A percentile compares a stretch with the other conserved stretches of the same genome.
Evolutionary conservation across 2,329 filamentous ascomycete genomes (phyloP).

Genomic region (Stachybotrys echinatus): DNA sequence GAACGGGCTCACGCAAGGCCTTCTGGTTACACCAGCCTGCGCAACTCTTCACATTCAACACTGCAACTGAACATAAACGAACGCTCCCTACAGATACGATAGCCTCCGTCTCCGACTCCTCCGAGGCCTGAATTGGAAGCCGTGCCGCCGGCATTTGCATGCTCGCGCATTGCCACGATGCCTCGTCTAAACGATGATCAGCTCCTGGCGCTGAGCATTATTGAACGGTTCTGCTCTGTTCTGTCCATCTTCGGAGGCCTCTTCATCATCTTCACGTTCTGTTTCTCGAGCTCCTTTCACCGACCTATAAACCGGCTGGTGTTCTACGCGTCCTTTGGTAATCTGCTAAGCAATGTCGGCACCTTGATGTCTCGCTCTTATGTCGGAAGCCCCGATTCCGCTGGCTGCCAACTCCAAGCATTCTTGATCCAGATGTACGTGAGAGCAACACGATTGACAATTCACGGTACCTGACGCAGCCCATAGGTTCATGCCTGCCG

Average conservation of each 20-base stretch:
- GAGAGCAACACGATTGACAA: neutral
- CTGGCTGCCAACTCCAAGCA: slow-evolving; percentile 59
- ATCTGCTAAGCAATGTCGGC: slow-evolving; percentile 66
- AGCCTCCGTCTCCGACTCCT: too few species aligned
- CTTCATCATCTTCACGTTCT: slow-evolving; percentile 66
- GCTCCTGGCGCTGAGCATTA: neutral
- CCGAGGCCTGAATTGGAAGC: too few species aligned
- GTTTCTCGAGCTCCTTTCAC: slow-evolving; percentile 58
- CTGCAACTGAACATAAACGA: too few species aligned
- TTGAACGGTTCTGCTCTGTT: slow-evolving; percentile 61
- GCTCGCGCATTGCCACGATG: too few species aligned
- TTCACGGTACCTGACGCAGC: too few species aligned
- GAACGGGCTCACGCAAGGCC: too few species aligned
- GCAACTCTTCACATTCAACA: too few species aligned
- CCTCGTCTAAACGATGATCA: neutral
- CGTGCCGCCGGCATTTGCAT: too few species aligned
- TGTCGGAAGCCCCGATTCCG: slow-evolving; percentile 35
- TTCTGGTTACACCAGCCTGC: too few species aligned
- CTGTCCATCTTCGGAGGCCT: slow-evolving; percentile 58
- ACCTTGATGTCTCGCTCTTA: slow-evolving; percentile 60
- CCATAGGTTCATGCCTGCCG: slow-evolving; percentile 67
- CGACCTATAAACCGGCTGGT: slow-evolving; percentile 77
- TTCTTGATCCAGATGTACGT: slow-evolving; percentile 70
- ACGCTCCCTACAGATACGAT: too few species aligned
- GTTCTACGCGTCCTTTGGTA: slow-evolving; percentile 75